These are phyloP conservation scores for Paraphoma chrysanthemicola DNA, from an alignment of 2,329 filamentous ascomycete species.

Conservation along the genomic window DNA sequence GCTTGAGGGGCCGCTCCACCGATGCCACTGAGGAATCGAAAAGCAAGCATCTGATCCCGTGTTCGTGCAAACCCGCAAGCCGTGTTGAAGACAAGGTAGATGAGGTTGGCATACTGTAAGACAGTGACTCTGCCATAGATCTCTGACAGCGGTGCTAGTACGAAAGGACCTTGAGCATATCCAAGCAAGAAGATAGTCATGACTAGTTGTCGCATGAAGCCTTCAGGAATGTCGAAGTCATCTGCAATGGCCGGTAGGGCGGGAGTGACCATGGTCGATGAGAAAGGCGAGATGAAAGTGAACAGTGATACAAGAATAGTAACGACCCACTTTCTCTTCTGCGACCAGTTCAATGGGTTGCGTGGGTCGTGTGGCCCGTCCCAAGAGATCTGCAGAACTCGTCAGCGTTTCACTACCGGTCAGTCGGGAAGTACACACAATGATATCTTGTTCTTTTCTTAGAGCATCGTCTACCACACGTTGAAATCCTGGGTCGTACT, in stretches of 20 bases:
- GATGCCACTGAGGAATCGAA: slow-evolving; percentile 43
- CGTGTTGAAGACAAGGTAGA: slow-evolving; percentile 44
- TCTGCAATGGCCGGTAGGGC: slow-evolving; percentile 35
- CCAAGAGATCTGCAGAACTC: slow-evolving; percentile 47
- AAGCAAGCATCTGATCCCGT: slow-evolving; percentile 40
- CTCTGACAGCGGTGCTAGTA: slow-evolving; percentile 45
- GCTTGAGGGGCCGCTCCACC: slow-evolving; percentile 44
- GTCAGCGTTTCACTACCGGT: slow-evolving; percentile 9
- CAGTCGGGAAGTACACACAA: slow-evolving; percentile 14
- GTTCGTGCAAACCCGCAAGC: slow-evolving; percentile 43
- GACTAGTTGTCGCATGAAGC: slow-evolving; percentile 37
- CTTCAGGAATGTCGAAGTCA: slow-evolving; percentile 41
- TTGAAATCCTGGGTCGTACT: slow-evolving; percentile 14
- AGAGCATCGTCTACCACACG: slow-evolving; percentile 3
- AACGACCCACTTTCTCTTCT: slow-evolving; percentile 53
- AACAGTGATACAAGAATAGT: slow-evolving; percentile 53
- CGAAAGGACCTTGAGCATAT: slow-evolving; percentile 46
- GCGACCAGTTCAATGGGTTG: slow-evolving; percentile 57
- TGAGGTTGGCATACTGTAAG: slow-evolving; percentile 41
- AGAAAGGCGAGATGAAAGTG: slow-evolving; percentile 49
- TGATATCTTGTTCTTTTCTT: slow-evolving; percentile 19
- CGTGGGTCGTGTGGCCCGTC: slow-evolving; percentile 54
- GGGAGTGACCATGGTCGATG: slow-evolving; percentile 48
- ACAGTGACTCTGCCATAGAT: slow-evolving; percentile 45
- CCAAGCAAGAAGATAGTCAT: slow-evolving; percentile 48